Evolutionary conservation across 441 rosid species (phyloP).

Genomic region (Erodium texanum): DNA sequence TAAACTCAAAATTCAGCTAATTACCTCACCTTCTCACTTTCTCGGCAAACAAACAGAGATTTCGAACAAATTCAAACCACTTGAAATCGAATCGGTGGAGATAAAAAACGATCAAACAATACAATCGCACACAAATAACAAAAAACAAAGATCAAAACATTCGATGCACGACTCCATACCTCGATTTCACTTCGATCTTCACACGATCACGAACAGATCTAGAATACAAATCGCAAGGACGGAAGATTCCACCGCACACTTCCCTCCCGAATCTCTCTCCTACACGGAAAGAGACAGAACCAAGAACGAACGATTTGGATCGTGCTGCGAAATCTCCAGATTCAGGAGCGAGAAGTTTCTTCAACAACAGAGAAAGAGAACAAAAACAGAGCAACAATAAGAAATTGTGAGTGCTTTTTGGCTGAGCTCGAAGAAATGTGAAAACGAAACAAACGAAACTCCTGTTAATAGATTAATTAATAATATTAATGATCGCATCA

Average conservation of each 20-base stretch:
- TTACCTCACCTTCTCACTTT: neutral
- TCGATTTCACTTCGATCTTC: neutral
- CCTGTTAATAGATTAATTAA: neutral
- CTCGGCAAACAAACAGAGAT: slow-evolving; percentile 8
- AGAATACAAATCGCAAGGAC: neutral
- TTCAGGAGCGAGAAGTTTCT: neutral
- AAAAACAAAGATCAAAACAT: neutral
- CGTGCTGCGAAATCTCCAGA: neutral
- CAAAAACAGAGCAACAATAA: neutral
- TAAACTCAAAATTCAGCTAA: neutral
- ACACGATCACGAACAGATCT: neutral
- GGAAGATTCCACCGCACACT: neutral
- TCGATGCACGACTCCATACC: neutral
- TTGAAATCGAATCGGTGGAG: neutral
- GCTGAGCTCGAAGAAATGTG: neutral
- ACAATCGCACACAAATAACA: neutral
- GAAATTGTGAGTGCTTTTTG: neutral
- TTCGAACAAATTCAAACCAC: slow-evolving; percentile 8
- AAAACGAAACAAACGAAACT: neutral
- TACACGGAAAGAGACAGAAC: too few species aligned
- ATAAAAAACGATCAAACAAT: neutral
- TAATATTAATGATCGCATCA: neutral
- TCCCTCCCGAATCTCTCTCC: too few species aligned
- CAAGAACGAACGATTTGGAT: neutral
- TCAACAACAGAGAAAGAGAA: neutral